Conservation (phyloP, 805 yeast genomes). For the Pichia nanzhaoensis region DNA sequence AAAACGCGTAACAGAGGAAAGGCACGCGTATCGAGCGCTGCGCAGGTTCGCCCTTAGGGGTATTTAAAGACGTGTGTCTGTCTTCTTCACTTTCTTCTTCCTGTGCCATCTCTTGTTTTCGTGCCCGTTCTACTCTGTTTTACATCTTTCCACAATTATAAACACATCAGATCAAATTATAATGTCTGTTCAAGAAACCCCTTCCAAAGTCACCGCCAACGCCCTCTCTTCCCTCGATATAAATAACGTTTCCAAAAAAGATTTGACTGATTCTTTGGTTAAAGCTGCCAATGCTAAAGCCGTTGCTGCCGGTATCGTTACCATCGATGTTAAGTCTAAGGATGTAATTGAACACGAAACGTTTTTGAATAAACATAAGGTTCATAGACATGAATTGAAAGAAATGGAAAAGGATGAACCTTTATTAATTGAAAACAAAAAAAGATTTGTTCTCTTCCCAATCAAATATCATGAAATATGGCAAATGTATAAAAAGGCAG, state of each 20-base stretch:
- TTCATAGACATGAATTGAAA: slow-evolving; percentile 68
- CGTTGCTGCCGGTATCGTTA: slow-evolving; percentile 16
- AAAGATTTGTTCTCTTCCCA: slow-evolving; percentile 91
- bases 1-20: not conserved
- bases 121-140: not conserved
- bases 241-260: slow-evolving; percentile 33
- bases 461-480: slow-evolving; percentile 95
- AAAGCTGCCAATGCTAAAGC: slow-evolving; percentile 36
- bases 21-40: too few relatives aligned
- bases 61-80: slow-evolving; percentile 4
- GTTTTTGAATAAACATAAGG: slow-evolving; percentile 55
- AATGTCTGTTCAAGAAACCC: slow-evolving; percentile 61
- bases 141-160: not conserved
- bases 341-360: slow-evolving; percentile 39
- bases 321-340: slow-evolving; percentile 10
- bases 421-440: slow-evolving; percentile 71
- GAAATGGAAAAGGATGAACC: slow-evolving; percentile 86
- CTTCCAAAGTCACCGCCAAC: slow-evolving; percentile 57
- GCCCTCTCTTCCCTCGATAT: slow-evolving; percentile 50
- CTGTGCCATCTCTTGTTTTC: not conserved
- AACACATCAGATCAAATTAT: not conserved
- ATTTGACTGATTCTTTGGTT: slow-evolving; percentile 35
- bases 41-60: not conserved
- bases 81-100: not conserved
- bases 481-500: slow-evolving; percentile 97